Conservation (phyloP, 2,329 filamentous ascomycete species). For the Penicillium freii region DNA sequence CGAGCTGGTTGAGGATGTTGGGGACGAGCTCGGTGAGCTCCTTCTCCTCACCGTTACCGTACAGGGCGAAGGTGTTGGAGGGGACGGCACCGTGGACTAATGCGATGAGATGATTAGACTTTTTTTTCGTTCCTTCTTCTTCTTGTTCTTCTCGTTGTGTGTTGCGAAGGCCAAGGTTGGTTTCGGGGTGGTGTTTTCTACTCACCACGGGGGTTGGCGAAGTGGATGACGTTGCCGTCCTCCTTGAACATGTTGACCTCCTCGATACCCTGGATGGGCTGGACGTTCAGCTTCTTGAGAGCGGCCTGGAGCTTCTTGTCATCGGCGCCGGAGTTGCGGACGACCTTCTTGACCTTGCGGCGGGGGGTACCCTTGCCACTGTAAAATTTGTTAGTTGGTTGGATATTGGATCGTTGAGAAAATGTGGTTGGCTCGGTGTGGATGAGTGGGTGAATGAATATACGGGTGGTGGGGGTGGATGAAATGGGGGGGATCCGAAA, state of each 20-base stretch:
- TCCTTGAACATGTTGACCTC: conserved; percentile 99
- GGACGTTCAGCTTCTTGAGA: conserved; percentile 99
- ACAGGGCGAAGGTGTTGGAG: conserved; percentile 99
- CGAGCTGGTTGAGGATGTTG: conserved; percentile 98
- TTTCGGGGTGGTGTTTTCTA: conserved; percentile 19
- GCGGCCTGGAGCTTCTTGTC: conserved; percentile 99
- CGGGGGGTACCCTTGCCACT: conserved; percentile 97
- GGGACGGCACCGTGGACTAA: conserved; percentile 94
- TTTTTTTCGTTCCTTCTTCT: background rate
- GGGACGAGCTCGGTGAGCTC: conserved; percentile 99
- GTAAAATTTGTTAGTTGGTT: conserved; percentile 19
- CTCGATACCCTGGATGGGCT: conserved; percentile 99
- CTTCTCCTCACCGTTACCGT: conserved; percentile 98
- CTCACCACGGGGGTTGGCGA: conserved; percentile 93
- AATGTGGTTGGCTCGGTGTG: background rate
- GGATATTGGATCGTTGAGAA: background rate
- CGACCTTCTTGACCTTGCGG: conserved; percentile 97
- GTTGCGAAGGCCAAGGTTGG: background rate
- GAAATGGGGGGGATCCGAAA: background rate
- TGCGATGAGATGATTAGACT: background rate
- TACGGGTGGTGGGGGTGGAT: background rate
- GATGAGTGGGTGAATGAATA: background rate
- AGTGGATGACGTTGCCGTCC: conserved; percentile 99
- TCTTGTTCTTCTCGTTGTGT: background rate
- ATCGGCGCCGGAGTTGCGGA: conserved; percentile 87